A percentile compares a stretch with the other conserved stretches of the same genome.
phyloP scores from a whole-genome alignment of 2,329 filamentous ascomycete species.

The Phialocephala sp. region DNA sequence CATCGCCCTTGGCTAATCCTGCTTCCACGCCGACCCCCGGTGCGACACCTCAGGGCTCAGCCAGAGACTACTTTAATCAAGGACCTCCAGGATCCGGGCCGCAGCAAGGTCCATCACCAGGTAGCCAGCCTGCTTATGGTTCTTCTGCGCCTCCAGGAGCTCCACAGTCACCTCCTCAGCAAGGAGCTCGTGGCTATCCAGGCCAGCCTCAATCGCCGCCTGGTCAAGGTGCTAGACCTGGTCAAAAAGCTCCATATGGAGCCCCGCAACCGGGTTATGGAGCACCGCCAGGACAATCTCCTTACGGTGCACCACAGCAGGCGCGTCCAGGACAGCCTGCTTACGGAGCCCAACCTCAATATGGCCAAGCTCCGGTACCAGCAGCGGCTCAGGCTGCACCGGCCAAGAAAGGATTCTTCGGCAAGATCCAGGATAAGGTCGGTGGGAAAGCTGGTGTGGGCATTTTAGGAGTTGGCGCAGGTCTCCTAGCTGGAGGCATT shows the following conservation, averaged over 20 bases:
- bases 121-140: constrained; percentile 2
- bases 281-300: not conserved
- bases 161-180: constrained; percentile 4
- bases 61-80: not conserved
- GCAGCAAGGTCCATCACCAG: not conserved
- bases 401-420: constrained; percentile 11
- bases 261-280: not conserved
- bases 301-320: not conserved
- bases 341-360: not conserved
- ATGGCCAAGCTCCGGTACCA: not conserved
- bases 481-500: constrained; percentile 9
- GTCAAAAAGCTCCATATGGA: not conserved
- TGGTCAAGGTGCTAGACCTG: constrained; percentile 5
- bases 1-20: not conserved
- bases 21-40: not conserved
- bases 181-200: not conserved
- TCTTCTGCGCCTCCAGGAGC: constrained; percentile 1
- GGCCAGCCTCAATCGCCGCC: constrained; percentile 1
- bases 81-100: not conserved
- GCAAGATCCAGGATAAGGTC: not conserved
- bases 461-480: constrained; percentile 1
- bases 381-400: not conserved
- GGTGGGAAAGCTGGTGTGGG: constrained; percentile 3
- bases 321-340: not conserved
- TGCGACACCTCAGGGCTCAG: not conserved